Evolutionary conservation across 1,139 yeast genomes (phyloP).

Genomic region (Nakaseomyces uthaithaninus): DNA sequence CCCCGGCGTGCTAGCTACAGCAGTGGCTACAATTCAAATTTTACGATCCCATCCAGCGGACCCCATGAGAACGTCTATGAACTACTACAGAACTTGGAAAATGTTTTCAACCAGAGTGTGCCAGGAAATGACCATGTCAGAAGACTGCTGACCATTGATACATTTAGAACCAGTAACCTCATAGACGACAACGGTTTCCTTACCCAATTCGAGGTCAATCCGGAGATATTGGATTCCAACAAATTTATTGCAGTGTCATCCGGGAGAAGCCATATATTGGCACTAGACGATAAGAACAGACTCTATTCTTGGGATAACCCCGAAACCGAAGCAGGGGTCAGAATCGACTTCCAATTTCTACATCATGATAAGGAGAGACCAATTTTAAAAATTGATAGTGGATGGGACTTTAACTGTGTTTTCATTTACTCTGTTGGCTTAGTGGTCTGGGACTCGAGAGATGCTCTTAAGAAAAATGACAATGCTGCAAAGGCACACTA

Average conservation of each 20-base stretch:
- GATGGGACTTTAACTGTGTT: slow-evolving; percentile 60
- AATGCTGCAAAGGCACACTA: slow-evolving; percentile 35
- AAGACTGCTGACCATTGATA: slow-evolving; percentile 27
- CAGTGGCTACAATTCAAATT: slow-evolving; percentile 1
- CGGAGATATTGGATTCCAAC: slow-evolving; percentile 19
- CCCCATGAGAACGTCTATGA: slow-evolving; percentile 28
- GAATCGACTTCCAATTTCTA: slow-evolving; percentile 35
- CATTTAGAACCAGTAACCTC: slow-evolving; percentile 15
- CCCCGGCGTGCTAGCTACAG: slow-evolving; percentile 7
- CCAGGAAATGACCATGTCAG: slow-evolving; percentile 26
- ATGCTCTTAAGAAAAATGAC: slow-evolving; percentile 29
- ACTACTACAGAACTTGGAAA: slow-evolving; percentile 20
- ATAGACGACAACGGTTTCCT: slow-evolving; percentile 10
- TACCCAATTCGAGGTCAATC: slow-evolving; percentile 11
- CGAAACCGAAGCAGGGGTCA: slow-evolving; percentile 41
- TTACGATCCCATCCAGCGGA: slow-evolving; percentile 9
- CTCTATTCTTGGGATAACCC: slow-evolving; percentile 59
- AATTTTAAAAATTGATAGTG: slow-evolving; percentile 49
- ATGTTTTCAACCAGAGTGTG: slow-evolving; percentile 17
- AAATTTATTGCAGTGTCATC: slow-evolving; percentile 47
- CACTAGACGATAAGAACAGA: slow-evolving; percentile 44
- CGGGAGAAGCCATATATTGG: slow-evolving; percentile 62
- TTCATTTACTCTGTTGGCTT: slow-evolving; percentile 47
- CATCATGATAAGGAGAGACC: slow-evolving; percentile 24
- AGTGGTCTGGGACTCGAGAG: slow-evolving; percentile 51